Conservation (phyloP, 208 protist species). For the Trypanosomatidae sp. region DNA sequence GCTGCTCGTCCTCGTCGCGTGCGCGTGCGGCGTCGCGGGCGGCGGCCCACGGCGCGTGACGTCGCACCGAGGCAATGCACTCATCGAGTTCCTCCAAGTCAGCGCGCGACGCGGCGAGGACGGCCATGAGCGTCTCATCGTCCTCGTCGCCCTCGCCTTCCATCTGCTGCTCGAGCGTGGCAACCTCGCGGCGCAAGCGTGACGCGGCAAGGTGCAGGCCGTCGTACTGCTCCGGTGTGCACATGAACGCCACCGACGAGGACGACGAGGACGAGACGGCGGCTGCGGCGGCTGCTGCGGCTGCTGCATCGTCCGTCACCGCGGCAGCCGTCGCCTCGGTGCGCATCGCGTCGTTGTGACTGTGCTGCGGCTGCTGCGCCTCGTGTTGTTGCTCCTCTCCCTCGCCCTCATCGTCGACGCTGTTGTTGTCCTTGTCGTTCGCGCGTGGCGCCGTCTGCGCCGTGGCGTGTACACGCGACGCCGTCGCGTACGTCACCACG, state of each 20-base stretch:
- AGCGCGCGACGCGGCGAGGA: constrained; percentile 67
- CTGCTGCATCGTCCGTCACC: background rate
- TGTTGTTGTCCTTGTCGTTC: too few relatives aligned
- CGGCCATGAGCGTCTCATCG: constrained; percentile 89
- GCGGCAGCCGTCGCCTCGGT: background rate
- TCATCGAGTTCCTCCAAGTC: constrained; percentile 84
- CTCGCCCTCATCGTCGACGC: constrained; percentile 22
- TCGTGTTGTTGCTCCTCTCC: constrained; percentile 19
- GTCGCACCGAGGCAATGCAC: constrained; percentile 65
- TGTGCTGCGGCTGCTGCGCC: constrained; percentile 8
- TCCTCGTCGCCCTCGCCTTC: constrained; percentile 73
- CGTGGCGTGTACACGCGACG: too few relatives aligned
- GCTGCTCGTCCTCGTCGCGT: constrained; percentile 9
- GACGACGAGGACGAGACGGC: background rate
- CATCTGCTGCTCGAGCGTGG: constrained; percentile 74
- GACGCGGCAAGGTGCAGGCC: constrained; percentile 64
- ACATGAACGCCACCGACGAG: constrained; percentile 30
- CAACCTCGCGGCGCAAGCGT: constrained; percentile 73
- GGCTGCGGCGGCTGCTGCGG: background rate
- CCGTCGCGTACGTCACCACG: background rate
- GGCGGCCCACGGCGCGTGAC: constrained; percentile 50
- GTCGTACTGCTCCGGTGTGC: constrained; percentile 85
- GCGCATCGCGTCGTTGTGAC: background rate
- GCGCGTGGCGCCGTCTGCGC: too few relatives aligned
- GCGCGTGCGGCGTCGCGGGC: constrained; percentile 32